phyloP scores from a whole-genome alignment of 768 basidiomycete species.

The Boletus rex-veris region DNA sequence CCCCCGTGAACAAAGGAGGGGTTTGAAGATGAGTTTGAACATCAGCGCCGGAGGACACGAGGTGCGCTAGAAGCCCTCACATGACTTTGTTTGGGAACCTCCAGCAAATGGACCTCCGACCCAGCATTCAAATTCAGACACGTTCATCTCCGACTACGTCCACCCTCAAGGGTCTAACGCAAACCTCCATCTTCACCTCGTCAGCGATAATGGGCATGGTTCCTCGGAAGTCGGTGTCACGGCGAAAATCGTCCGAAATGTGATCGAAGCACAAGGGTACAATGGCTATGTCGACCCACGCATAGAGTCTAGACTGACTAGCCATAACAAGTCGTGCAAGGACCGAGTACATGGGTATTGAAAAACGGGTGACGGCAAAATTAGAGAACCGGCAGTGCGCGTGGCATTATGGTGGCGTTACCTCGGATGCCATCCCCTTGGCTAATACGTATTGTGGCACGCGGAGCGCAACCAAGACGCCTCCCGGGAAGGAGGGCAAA shows the following conservation, averaged over 20 bases:
- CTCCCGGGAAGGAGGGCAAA: neutral
- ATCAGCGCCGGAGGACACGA: constrained; percentile 19
- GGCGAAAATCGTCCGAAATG: constrained; percentile 10
- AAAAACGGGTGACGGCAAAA: neutral
- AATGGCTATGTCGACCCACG: neutral
- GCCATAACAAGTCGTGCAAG: too few species aligned
- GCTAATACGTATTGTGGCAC: constrained; percentile 7
- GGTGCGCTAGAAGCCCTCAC: constrained; percentile 28
- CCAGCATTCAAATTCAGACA: too few species aligned
- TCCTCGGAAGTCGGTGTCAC: neutral
- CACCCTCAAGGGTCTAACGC: too few species aligned
- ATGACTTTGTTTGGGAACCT: constrained; percentile 21
- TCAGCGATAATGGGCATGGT: too few species aligned
- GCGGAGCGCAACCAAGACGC: too few species aligned
- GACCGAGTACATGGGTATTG: neutral
- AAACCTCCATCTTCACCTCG: too few species aligned
- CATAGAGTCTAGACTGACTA: too few species aligned
- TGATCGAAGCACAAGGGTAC: neutral
- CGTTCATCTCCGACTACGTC: too few species aligned
- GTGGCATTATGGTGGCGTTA: neutral
- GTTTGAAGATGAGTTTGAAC: constrained; percentile 6
- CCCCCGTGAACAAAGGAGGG: constrained; percentile 5
- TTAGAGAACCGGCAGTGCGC: neutral
- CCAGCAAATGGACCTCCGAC: too few species aligned
- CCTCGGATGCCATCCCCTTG: neutral